Evolutionary conservation across 257 asterid species (phyloP).

Genomic region (Solanum ahanhuiri): DNA sequence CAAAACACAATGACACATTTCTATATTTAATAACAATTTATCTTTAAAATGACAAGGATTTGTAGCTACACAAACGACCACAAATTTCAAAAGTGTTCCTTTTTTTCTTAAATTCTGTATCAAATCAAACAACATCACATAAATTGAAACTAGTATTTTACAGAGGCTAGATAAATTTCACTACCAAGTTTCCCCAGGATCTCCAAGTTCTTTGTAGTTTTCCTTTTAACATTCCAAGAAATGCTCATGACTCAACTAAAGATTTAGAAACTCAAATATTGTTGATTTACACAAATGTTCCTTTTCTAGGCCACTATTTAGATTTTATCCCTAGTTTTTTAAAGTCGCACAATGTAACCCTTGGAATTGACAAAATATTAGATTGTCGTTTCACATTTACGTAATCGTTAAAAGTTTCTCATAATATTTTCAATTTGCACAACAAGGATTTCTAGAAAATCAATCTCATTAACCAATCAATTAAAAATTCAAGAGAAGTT

Average conservation of each 20-base stretch:
- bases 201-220: neutral
- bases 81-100: neutral
- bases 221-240: neutral
- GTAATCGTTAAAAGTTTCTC: neutral
- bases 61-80: neutral
- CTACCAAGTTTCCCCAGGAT: neutral
- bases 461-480: neutral
- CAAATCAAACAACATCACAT: neutral
- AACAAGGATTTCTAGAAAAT: neutral
- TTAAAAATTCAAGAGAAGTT: neutral
- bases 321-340: neutral
- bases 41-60: no score
- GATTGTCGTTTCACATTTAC: neutral
- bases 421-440: neutral
- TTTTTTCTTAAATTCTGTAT: no score
- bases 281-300: neutral
- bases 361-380: neutral
- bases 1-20: neutral
- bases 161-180: neutral
- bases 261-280: neutral
- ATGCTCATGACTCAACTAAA: neutral
- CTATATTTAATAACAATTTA: no score
- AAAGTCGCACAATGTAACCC: neutral
- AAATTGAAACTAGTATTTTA: no score
- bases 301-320: neutral